These are phyloP conservation scores for Picea sitchensis DNA, from an alignment of 75 land plant genomes.

Conservation along the genomic window DNA sequence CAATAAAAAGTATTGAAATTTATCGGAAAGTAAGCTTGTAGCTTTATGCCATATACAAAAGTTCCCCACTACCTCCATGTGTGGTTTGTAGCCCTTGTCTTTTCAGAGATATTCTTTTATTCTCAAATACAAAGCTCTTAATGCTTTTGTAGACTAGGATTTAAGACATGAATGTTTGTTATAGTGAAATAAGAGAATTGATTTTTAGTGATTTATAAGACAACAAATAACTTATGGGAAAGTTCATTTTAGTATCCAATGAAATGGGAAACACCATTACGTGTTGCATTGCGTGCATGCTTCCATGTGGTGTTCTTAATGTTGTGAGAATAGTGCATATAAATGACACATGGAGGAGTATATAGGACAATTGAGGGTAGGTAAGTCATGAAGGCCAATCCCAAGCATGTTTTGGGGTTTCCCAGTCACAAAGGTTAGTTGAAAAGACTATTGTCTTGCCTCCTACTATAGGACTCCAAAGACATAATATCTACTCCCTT, in stretches of 20 bases:
- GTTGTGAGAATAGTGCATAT: constrained; percentile 21
- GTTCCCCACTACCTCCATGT: background rate
- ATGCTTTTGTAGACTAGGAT: background rate
- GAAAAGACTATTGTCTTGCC: constrained; percentile 12
- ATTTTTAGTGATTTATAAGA: background rate
- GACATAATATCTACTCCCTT: constrained; percentile 27
- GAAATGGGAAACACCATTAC: constrained; percentile 25
- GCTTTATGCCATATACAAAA: background rate
- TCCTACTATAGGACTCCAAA: constrained; percentile 20
- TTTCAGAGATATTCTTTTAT: background rate
- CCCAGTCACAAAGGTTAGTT: constrained; percentile 3
- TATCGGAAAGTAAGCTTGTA: background rate
- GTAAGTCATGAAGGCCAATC: constrained; percentile 27
- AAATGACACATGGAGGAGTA: constrained; percentile 29
- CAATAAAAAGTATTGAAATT: background rate
- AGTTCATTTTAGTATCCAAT: background rate
- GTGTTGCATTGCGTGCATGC: constrained; percentile 22
- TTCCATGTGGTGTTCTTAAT: constrained; percentile 27
- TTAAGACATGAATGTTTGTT: background rate
- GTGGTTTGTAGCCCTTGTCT: background rate
- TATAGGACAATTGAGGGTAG: constrained; percentile 15
- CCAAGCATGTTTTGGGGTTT: constrained; percentile 14
- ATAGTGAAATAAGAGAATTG: background rate
- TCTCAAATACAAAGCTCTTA: background rate
- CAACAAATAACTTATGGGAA: background rate